phyloP scores from a whole-genome alignment of 345 rosid species.

The Populus alba region DNA sequence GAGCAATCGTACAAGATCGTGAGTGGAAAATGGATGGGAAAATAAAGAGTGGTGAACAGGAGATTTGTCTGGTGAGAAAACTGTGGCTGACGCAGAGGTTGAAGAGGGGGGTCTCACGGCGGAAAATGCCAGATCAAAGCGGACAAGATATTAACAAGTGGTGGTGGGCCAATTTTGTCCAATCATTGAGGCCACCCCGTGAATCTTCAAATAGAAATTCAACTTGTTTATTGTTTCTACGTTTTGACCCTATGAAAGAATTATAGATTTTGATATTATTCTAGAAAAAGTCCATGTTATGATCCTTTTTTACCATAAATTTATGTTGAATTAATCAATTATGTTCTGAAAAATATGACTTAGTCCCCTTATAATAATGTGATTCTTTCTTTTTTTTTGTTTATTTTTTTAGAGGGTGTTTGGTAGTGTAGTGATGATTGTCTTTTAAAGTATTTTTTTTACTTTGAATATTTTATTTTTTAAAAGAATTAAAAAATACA shows the following conservation, averaged over 20 bases:
- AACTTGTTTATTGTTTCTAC: neutral
- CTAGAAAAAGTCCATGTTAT: neutral
- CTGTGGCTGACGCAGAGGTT: neutral
- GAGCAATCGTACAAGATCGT: neutral
- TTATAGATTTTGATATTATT: neutral
- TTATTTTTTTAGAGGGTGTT: too few relatives aligned
- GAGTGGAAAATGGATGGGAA: neutral
- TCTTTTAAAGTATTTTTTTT: too few relatives aligned
- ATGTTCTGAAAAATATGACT: neutral
- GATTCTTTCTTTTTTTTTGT: too few relatives aligned
- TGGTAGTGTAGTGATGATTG: too few relatives aligned
- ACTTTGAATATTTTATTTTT: too few relatives aligned
- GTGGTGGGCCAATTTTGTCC: conserved; percentile 9
- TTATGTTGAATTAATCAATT: neutral
- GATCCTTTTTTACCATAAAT: neutral
- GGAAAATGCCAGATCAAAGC: neutral
- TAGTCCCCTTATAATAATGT: neutral
- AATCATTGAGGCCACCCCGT: conserved; percentile 8
- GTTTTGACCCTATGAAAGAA: neutral
- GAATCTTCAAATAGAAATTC: neutral
- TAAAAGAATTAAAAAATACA: too few relatives aligned
- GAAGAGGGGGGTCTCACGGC: neutral
- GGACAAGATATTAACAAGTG: neutral
- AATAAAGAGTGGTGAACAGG: neutral
- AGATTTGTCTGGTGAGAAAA: neutral